Conservation (phyloP, 163 green algal species). For the Scenedesmus sp. region DNA sequence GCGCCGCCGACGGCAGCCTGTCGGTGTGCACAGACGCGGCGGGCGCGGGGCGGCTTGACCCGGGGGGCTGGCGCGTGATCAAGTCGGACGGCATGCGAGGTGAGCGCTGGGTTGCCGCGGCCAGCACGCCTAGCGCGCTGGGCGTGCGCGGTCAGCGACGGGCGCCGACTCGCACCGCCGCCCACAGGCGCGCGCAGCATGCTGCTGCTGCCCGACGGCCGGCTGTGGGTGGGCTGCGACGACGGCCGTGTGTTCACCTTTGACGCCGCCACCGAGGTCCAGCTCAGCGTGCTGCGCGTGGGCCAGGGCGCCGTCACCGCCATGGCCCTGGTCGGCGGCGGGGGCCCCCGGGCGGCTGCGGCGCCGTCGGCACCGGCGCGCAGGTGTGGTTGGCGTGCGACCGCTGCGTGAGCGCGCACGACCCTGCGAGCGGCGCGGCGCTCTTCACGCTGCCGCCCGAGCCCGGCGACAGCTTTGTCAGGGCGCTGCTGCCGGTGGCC, state of each 20-base stretch:
- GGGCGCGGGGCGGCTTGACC: slow-evolving; percentile 5
- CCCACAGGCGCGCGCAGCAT: slow-evolving; percentile 25
- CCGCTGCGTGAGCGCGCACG: too few species aligned
- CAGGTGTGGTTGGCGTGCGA: too few species aligned
- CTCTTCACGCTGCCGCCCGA: slow-evolving; percentile 4
- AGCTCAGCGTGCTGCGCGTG: background rate
- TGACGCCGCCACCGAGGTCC: slow-evolving; percentile 2
- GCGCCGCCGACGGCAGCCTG: slow-evolving; percentile 28
- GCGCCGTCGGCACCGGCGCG: too few species aligned
- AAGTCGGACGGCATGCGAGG: slow-evolving; percentile 20
- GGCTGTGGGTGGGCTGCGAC: slow-evolving; percentile 43
- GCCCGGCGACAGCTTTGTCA: slow-evolving; percentile 16
- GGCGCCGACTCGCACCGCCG: background rate
- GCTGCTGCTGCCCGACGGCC: slow-evolving; percentile 13
- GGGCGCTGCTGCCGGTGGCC: slow-evolving; percentile 13
- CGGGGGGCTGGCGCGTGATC: slow-evolving; percentile 19
- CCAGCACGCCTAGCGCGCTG: too few species aligned
- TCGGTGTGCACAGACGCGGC: slow-evolving; percentile 22
- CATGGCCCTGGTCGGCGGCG: slow-evolving; percentile 1
- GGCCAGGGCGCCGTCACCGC: background rate
- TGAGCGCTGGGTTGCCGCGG: background rate
- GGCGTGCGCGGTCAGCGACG: too few species aligned
- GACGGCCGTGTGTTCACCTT: slow-evolving; percentile 29
- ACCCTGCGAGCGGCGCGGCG: background rate
- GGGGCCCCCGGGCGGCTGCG: background rate